Conservation (phyloP, 1,284 basidiomycete species). For the Ceratobasidium theobromae region DNA sequence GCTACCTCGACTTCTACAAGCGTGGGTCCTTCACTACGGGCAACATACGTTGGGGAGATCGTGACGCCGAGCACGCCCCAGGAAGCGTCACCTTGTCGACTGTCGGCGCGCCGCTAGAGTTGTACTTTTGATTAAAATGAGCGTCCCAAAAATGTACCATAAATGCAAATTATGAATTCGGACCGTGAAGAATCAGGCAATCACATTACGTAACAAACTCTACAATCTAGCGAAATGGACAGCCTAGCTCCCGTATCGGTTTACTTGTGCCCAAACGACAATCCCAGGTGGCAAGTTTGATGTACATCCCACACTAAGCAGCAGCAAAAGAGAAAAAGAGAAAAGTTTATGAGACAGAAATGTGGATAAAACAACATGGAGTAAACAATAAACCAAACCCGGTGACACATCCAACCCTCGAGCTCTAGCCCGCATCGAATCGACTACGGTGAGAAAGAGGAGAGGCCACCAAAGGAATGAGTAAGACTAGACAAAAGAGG, state of each 20-base stretch:
- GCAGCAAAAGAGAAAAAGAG: constrained; percentile 1
- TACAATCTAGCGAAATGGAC: constrained; percentile 32
- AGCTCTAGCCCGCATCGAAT: neutral
- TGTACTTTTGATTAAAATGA: constrained; percentile 12
- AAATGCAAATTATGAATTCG: neutral
- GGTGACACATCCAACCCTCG: neutral
- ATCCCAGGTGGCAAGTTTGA: constrained; percentile 9
- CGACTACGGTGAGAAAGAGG: neutral
- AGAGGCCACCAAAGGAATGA: neutral
- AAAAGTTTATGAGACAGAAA: constrained; percentile 28
- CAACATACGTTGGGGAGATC: neutral
- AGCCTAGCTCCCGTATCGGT: neutral
- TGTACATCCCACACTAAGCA: constrained; percentile 29
- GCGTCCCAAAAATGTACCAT: neutral
- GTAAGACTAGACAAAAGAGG: neutral
- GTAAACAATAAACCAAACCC: constrained; percentile 6
- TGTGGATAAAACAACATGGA: constrained; percentile 32
- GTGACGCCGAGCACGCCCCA: constrained; percentile 4
- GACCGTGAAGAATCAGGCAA: constrained; percentile 13
- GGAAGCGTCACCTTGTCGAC: neutral
- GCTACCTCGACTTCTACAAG: neutral
- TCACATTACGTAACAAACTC: constrained; percentile 31
- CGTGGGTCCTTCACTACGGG: neutral
- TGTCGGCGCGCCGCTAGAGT: neutral
- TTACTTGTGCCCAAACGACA: neutral